phyloP scores from a whole-genome alignment of 1,284 basidiomycete genomes.

The Boletus holoroseus region DNA sequence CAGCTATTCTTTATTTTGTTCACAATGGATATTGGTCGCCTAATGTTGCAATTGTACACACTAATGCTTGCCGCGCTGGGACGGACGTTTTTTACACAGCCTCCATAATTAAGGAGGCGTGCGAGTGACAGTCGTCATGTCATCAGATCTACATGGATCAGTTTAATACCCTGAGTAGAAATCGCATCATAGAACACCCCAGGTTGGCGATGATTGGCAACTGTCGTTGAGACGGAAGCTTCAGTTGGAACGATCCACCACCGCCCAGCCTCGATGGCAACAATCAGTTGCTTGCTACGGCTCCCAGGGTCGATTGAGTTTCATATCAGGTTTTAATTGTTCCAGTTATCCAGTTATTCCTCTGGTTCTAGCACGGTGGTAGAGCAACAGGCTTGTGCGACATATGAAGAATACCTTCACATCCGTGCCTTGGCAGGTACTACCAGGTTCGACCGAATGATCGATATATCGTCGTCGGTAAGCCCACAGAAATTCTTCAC shows the following conservation, averaged over 20 bases:
- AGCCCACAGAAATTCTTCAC: constrained; percentile 49
- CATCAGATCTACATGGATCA: not conserved
- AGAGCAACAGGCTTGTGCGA: not conserved
- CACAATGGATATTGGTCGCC: not conserved
- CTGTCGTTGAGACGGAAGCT: not conserved
- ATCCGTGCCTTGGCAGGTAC: constrained; percentile 33
- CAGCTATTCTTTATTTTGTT: not conserved
- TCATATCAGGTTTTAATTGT: not conserved
- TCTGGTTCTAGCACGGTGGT: not conserved
- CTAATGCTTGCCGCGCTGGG: not conserved
- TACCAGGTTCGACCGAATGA: constrained; percentile 57
- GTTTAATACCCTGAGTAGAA: not conserved
- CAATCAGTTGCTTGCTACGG: not conserved
- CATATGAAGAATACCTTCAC: constrained; percentile 13
- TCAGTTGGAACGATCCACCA: not conserved
- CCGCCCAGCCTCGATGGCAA: not conserved
- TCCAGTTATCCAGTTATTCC: not conserved
- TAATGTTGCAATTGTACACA: not conserved
- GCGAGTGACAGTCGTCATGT: not conserved
- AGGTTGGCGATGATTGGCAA: not conserved
- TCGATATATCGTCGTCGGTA: constrained; percentile 53
- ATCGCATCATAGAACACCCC: not conserved
- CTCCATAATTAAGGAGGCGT: not conserved
- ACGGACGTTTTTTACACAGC: not conserved
- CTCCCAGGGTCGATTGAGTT: not conserved